phyloP scores from a whole-genome alignment of 2,329 filamentous ascomycete genomes.

The Exophiala oligosperma region DNA sequence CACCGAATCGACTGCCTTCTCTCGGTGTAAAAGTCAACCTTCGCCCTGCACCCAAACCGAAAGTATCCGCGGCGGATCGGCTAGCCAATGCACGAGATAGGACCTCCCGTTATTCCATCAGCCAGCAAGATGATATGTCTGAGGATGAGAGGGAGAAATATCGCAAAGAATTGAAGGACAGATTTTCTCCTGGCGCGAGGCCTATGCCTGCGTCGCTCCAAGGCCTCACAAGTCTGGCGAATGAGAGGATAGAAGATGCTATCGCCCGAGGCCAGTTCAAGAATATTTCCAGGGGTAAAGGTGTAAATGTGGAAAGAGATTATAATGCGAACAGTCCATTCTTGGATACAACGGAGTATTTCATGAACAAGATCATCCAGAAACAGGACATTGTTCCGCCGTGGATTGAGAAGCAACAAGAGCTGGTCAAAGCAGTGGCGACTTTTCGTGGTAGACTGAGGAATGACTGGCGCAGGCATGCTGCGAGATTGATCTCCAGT shows the following conservation, averaged over 20 bases:
- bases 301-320: constrained; percentile 69
- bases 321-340: constrained; percentile 82
- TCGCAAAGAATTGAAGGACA: constrained; percentile 72
- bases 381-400: constrained; percentile 92
- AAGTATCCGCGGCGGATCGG: constrained; percentile 47
- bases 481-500: constrained; percentile 74
- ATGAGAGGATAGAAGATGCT: constrained; percentile 89
- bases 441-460: constrained; percentile 74
- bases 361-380: constrained; percentile 98
- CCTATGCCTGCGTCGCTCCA: constrained; percentile 73
- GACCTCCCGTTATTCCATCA: constrained; percentile 55
- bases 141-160: constrained; percentile 72
- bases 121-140: constrained; percentile 59
- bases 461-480: constrained; percentile 81
- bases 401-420: constrained; percentile 99
- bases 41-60: constrained; percentile 46
- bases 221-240: constrained; percentile 79
- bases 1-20: constrained; percentile 40
- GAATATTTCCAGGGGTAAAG: constrained; percentile 77
- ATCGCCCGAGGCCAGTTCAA: constrained; percentile 88
- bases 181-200: constrained; percentile 72
- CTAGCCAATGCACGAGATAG: constrained; percentile 61
- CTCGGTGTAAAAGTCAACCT: constrained; percentile 42
- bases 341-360: constrained; percentile 93
- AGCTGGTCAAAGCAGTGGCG: constrained; percentile 68